A percentile compares a stretch with the other conserved stretches of the same genome.
Conservation (phyloP, 495 filamentous ascomycete genomes). For the Tuber indicum region DNA sequence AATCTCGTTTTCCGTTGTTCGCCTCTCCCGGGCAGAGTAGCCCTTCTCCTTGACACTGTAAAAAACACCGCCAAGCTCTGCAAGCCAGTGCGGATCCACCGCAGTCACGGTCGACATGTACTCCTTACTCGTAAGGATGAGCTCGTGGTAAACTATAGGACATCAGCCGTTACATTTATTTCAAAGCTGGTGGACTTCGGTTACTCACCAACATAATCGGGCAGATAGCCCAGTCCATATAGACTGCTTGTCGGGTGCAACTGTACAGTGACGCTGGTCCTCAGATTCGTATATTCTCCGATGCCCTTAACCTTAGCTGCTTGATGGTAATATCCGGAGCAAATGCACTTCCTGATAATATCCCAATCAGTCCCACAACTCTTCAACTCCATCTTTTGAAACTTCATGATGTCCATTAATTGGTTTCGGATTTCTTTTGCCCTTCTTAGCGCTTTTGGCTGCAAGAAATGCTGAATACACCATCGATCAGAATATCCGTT, state of each 20-base stretch:
- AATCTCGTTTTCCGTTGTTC: constrained; percentile 88
- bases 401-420: constrained; percentile 87
- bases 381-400: constrained; percentile 79
- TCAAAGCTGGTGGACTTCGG: background rate
- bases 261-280: constrained; percentile 87
- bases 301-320: constrained; percentile 96
- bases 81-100: constrained; percentile 97
- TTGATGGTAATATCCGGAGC: constrained; percentile 96
- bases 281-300: constrained; percentile 92
- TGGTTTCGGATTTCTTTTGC: constrained; percentile 93
- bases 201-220: constrained; percentile 69
- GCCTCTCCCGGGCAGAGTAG: constrained; percentile 80
- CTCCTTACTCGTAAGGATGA: constrained; percentile 93
- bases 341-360: constrained; percentile 89
- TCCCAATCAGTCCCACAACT: constrained; percentile 98
- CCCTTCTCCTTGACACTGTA: constrained; percentile 98
- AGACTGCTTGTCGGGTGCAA: constrained; percentile 89
- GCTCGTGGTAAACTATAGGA: constrained; percentile 75
- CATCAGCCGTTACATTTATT: constrained; percentile 2
- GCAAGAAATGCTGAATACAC: constrained; percentile 88
- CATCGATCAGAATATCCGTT: constrained; percentile 87
- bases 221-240: constrained; percentile 86
- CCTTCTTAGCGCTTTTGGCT: constrained; percentile 80
- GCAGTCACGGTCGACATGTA: constrained; percentile 98
- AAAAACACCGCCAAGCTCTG: constrained; percentile 96